Conservation (phyloP, 2,329 filamentous ascomycete genomes). For the Chaetomium olivaceum region DNA sequence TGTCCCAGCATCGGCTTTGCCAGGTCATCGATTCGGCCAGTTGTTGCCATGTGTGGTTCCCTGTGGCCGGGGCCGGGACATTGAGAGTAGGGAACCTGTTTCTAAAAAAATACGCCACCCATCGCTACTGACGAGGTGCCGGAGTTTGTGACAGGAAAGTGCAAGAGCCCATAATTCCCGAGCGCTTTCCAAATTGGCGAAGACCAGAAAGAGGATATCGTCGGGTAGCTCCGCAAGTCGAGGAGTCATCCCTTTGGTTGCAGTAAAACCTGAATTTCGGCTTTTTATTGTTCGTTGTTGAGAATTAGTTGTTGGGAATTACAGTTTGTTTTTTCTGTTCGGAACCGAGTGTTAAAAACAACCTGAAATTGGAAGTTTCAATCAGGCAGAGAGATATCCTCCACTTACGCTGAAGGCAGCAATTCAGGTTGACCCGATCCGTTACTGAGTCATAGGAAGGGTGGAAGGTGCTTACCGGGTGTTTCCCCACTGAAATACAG, state of each 20-base stretch:
- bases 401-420: not conserved
- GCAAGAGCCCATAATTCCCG: conserved; percentile 48
- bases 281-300: not conserved
- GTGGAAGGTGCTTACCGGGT: too few species aligned
- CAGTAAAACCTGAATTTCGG: not conserved
- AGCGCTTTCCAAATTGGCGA: conserved; percentile 51
- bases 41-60: conserved; percentile 38
- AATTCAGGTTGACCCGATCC: not conserved
- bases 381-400: too few species aligned
- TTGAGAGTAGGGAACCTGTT: conserved; percentile 46
- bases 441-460: not conserved
- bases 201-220: conserved; percentile 52
- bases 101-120: conserved; percentile 54
- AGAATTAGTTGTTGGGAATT: not conserved
- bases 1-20: conserved; percentile 56
- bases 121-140: conserved; percentile 41
- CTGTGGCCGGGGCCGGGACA: conserved; percentile 35
- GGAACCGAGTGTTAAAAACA: not conserved
- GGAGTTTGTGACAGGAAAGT: conserved; percentile 43
- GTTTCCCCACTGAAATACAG: not conserved
- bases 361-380: not conserved
- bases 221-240: conserved; percentile 49
- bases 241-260: not conserved
- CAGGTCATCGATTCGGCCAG: conserved; percentile 51
- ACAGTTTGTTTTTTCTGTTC: not conserved